Evolutionary conservation across 179 eudicot species (phyloP), one percentile per base, ranked within the genome.

Genomic region (Monotropa hypopitys): DNA sequence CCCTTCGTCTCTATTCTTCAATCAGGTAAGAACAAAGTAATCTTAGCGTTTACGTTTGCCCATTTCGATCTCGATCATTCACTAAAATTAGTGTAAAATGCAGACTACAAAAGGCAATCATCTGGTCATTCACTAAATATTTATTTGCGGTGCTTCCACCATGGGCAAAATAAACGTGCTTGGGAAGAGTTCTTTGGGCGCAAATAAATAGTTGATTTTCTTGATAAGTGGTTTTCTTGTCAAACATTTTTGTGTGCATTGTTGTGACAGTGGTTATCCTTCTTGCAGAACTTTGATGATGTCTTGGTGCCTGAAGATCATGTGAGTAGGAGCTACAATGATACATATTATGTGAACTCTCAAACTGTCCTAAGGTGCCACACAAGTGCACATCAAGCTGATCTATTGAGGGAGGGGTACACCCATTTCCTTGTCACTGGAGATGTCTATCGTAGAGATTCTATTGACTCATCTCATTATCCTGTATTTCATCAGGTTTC

Each of bases 281-380:
- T 79, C 85, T 76, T 90, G 89, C 94, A 95, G 99, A 95, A 95
- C 84, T 95, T 95, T 87, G 99, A 95, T 80, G 99, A 95, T 83
- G 98, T 93, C 63, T 88, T 93, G 88, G 98, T 93, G 72, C 98
- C 98, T 75, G 89, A 92, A 81, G 98, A 93, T 85, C 98, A 95
- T 80, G 96, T 95, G 35, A 93, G 99, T 85, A 87, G 98, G 91
- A 95, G 98, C 81, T 95, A 95, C 84, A 95, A 95, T 83, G 99
- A 95, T 78, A 95, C 99, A 69, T 95, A 95, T 80, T 93, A 93
- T 81, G 82, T 91, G 42, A 93, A 91, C 74, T 77, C 97, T 62
- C 87, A 93, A 88, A 88, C 90, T 61, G 93, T 93, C 70, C 80
- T 95, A 76, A 91, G 99, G 85, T 95, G 99, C 85, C 99, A 93